A percentile compares a stretch with the other conserved stretches of the same genome.
Conservation (phyloP, 73 alveolate genomes). For the Tetrahymena borealis region DNA sequence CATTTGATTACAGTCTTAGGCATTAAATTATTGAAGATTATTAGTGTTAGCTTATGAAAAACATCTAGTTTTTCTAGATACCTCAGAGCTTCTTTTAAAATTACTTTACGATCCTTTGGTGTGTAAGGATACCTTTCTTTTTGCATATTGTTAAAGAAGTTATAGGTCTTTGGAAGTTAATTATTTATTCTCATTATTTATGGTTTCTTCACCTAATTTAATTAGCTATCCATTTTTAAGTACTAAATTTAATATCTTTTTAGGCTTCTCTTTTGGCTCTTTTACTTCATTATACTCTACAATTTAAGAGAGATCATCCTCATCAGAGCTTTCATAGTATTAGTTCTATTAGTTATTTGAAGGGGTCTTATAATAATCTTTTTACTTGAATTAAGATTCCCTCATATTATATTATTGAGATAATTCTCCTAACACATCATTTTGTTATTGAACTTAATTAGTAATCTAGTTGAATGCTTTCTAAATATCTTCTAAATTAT, state of each 20-base stretch:
- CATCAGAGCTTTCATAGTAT: not conserved
- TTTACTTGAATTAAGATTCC: too few relatives aligned
- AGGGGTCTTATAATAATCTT: too few relatives aligned
- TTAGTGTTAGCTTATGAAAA: not conserved
- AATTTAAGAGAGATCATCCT: not conserved
- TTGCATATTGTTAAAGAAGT: not conserved
- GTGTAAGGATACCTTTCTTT: too few relatives aligned
- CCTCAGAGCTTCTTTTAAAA: too few relatives aligned
- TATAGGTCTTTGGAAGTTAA: not conserved
- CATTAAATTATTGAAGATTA: not conserved
- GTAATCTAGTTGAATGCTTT: not conserved
- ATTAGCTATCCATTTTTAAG: not conserved
- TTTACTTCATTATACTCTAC: not conserved
- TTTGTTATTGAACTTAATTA: not conserved
- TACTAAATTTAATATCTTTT: not conserved
- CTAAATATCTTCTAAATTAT: not conserved
- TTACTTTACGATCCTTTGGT: too few relatives aligned
- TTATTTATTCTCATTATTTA: not conserved
- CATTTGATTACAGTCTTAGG: not conserved
- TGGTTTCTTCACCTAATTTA: not conserved
- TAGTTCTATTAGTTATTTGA: too few relatives aligned
- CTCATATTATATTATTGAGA: too few relatives aligned
- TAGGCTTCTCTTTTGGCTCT: not conserved
- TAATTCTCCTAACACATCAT: too few relatives aligned
- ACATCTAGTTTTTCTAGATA: not conserved